phyloP scores from a whole-genome alignment of 805 yeast species.

The Groenewaldozyma salmanticensis region DNA sequence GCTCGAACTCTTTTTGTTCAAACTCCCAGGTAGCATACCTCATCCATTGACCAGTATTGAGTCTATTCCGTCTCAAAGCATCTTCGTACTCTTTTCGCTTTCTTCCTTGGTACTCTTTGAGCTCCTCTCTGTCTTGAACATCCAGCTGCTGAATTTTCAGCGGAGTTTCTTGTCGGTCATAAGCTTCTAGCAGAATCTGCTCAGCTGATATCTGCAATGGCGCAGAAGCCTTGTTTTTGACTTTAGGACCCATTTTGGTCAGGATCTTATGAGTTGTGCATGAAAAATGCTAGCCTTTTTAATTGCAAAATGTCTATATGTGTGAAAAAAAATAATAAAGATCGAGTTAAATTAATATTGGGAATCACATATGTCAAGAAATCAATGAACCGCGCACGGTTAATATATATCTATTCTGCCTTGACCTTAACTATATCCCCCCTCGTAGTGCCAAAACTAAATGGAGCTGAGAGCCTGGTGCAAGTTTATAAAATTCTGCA shows the following conservation, averaged over 20 bases:
- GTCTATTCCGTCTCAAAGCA: slow-evolving; percentile 75
- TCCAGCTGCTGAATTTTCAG: slow-evolving; percentile 33
- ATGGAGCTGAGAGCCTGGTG: slow-evolving; percentile 81
- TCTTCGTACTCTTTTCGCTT: slow-evolving; percentile 78
- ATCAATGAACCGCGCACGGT: too few species aligned
- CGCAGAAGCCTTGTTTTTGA: slow-evolving; percentile 36
- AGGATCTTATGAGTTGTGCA: too few species aligned
- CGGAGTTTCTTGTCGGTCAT: slow-evolving; percentile 36
- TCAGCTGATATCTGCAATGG: slow-evolving; percentile 55
- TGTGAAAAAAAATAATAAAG: not conserved
- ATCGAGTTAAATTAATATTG: not conserved
- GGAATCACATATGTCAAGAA: not conserved
- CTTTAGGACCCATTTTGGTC: slow-evolving; percentile 13
- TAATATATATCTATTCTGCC: too few species aligned
- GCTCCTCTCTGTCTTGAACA: slow-evolving; percentile 70
- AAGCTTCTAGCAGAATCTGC: slow-evolving; percentile 53
- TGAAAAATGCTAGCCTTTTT: not conserved
- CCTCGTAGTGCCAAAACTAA: slow-evolving; percentile 90
- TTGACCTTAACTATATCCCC: slow-evolving; percentile 38
- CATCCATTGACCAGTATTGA: slow-evolving; percentile 81
- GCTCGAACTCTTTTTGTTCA: slow-evolving; percentile 62
- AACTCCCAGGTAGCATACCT: slow-evolving; percentile 84
- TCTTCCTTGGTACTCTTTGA: slow-evolving; percentile 61
- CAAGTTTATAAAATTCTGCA: slow-evolving; percentile 61
- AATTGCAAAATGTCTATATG: not conserved